Conservation (phyloP, 83 land plant species). For the Picea engelmannii region DNA sequence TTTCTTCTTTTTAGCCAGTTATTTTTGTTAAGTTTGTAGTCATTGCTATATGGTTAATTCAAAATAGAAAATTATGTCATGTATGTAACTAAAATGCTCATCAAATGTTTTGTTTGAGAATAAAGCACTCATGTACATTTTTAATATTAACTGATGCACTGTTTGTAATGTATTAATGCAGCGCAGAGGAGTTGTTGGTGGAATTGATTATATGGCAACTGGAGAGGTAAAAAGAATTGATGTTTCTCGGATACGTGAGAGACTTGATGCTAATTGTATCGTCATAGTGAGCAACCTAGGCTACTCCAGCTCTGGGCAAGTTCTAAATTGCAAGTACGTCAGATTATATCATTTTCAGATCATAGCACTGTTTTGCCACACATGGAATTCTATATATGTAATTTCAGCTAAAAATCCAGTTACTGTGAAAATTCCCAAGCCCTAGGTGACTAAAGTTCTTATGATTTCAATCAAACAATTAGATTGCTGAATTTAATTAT, state of each 20-base stretch:
- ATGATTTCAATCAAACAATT: no score
- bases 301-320: conserved; percentile 94
- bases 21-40: neutral
- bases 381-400: neutral
- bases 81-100: no score
- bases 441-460: no score
- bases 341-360: conserved; percentile 12
- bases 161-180: conserved; percentile 18
- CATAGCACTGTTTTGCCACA: conserved; percentile 6
- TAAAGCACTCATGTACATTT: neutral
- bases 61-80: no score
- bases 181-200: conserved; percentile 90
- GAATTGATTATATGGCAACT: conserved; percentile 87
- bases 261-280: conserved; percentile 81
- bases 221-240: conserved; percentile 96
- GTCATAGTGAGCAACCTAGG: conserved; percentile 90
- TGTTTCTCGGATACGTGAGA: conserved; percentile 79
- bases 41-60: no score
- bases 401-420: neutral
- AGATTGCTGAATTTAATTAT: no score
- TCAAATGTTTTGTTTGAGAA: neutral
- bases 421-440: neutral
- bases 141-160: neutral
- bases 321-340: conserved; percentile 97
- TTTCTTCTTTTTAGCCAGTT: neutral